Evolutionary conservation across 768 basidiomycete genomes (phyloP), one percentile per base, ranked within the genome.

Genomic region (Tylopilus felleus): DNA sequence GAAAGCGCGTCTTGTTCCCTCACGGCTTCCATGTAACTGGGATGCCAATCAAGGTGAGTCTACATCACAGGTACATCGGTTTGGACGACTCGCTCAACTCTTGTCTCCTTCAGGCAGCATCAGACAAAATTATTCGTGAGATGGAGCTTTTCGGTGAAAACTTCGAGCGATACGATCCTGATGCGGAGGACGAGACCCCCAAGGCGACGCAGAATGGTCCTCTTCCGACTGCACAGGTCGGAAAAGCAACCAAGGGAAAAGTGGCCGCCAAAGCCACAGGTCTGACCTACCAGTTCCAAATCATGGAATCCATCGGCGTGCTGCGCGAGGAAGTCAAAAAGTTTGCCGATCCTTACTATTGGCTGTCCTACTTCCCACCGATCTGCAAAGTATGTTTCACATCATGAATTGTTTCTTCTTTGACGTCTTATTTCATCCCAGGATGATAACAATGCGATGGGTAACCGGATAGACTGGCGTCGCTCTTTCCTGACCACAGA

Each of bases 401-500:
- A 21, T 53, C 21, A 6, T 14, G 27, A 14, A 22, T 50, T 17
- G 17, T 6, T 21, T 53, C 49, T 22, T 29, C 2, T 43, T 16
- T 33, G 38, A 36, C 48, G 14, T 7, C 17, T 44, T 21, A 42
- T 41, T 27, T 39, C 25, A 40, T 14, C 39, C 27, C 59, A 84
- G 79, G 68, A 64, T 40, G 97, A 99, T 69, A 81, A 96, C 67
- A 86, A 84, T 55, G 77, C 84, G 1, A 83, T 98, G 62, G 97
- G 97, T n/a, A 87, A 93, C 5, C 86, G 96, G 50, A 89, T 98
- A 63, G 97, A 99, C 75, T 99, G 97, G 97, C 85, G 97, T 47
- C 83, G 97, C 47, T 79, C 85, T 10, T 98, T 99, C 77, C 71
- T 98, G 59, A 98, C 97, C 0, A 98, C 97, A 23, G 88, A 93